Conservation (phyloP, 2,329 filamentous ascomycete species). For the Aureobasidium pullulans region DNA sequence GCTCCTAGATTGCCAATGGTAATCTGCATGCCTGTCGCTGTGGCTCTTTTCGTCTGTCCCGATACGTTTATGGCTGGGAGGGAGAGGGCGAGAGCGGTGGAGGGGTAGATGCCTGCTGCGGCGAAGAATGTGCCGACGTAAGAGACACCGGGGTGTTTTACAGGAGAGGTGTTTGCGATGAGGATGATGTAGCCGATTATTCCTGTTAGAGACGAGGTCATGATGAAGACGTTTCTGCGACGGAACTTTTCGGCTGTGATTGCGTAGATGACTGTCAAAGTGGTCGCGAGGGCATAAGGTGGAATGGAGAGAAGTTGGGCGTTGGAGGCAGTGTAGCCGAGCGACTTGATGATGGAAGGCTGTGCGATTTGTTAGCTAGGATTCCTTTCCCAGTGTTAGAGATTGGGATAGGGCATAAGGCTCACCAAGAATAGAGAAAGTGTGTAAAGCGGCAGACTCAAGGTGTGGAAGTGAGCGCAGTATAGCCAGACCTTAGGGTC, state of each 20-base stretch:
- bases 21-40: slow-evolving; percentile 64
- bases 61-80: slow-evolving; percentile 69
- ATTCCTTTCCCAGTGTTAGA: background rate
- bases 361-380: slow-evolving; percentile 2
- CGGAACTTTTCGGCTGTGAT: slow-evolving; percentile 52
- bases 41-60: slow-evolving; percentile 61
- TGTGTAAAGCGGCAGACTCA: slow-evolving; percentile 52
- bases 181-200: slow-evolving; percentile 34
- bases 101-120: slow-evolving; percentile 57
- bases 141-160: slow-evolving; percentile 35
- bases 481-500: slow-evolving; percentile 70
- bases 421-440: slow-evolving; percentile 40
- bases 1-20: slow-evolving; percentile 63
- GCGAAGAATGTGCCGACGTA: slow-evolving; percentile 36
- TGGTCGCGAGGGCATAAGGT: slow-evolving; percentile 37
- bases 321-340: slow-evolving; percentile 50
- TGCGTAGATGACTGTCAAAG: slow-evolving; percentile 52
- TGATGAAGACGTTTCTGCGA: slow-evolving; percentile 57
- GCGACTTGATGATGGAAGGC: slow-evolving; percentile 58
- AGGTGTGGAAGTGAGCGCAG: slow-evolving; percentile 62
- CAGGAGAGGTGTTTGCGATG: slow-evolving; percentile 25
- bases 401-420: background rate
- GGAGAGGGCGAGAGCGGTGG: slow-evolving; percentile 54
- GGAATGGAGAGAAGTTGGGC: slow-evolving; percentile 33
- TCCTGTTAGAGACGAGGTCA: slow-evolving; percentile 29